These are phyloP conservation scores for Didymellaceae sp. DNA, from an alignment of 2,329 filamentous ascomycete species.

Conservation along the genomic window DNA sequence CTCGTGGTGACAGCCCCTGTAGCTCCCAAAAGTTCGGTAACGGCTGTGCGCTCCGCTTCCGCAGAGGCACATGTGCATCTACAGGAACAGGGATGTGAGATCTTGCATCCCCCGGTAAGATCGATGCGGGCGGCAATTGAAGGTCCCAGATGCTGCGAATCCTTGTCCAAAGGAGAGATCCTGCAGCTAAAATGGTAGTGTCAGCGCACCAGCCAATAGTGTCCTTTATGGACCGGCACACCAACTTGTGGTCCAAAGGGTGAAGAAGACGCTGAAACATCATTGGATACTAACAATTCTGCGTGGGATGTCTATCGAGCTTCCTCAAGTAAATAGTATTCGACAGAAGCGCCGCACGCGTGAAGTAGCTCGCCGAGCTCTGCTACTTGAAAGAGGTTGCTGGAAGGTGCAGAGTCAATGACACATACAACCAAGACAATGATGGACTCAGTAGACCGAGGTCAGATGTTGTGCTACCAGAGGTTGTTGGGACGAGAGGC, in stretches of 20 bases:
- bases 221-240: not conserved
- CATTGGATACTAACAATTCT: constrained; percentile 8
- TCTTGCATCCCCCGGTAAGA: constrained; percentile 23
- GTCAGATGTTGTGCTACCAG: constrained; percentile 6
- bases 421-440: constrained; percentile 14
- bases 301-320: constrained; percentile 7
- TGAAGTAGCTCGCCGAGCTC: not conserved
- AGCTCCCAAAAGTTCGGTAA: constrained; percentile 24
- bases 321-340: constrained; percentile 20
- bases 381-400: not conserved
- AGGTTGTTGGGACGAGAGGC: constrained; percentile 3
- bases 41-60: constrained; percentile 35
- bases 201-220: constrained; percentile 4
- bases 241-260: constrained; percentile 2
- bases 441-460: constrained; percentile 4
- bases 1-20: constrained; percentile 19
- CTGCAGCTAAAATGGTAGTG: constrained; percentile 21
- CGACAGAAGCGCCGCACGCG: constrained; percentile 20
- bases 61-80: constrained; percentile 37
- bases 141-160: constrained; percentile 9
- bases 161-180: constrained; percentile 18
- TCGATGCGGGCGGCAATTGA: constrained; percentile 16
- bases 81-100: constrained; percentile 25
- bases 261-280: constrained; percentile 11
- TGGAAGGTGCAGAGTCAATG: not conserved